Evolutionary conservation across 2,329 filamentous ascomycete species (phyloP).

Genomic region (Colletotrichum higginsianum): DNA sequence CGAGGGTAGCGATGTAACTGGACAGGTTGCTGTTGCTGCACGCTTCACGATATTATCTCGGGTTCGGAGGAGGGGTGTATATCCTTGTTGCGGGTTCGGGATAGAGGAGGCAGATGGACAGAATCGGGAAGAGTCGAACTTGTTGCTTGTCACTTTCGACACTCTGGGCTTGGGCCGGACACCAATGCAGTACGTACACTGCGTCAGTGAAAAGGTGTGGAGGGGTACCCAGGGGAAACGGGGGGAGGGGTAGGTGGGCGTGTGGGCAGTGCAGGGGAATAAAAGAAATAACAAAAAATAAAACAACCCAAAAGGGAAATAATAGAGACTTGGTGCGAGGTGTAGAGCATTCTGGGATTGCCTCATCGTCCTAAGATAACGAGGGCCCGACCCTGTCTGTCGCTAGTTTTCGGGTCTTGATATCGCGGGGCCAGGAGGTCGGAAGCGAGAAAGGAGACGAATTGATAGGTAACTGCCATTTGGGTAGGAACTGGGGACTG

Average conservation of each 20-base stretch:
- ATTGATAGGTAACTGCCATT: conserved; percentile 7
- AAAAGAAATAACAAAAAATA: too few relatives aligned
- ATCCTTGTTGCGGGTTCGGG: conserved; percentile 38
- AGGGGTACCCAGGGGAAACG: neutral
- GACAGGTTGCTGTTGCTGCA: conserved; percentile 23
- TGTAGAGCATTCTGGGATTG: conserved; percentile 32
- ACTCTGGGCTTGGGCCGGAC: neutral
- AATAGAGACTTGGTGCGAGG: conserved; percentile 12
- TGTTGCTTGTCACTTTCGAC: conserved; percentile 13
- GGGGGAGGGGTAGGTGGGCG: conserved; percentile 4
- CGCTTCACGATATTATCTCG: conserved; percentile 42
- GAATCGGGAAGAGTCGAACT: conserved; percentile 26
- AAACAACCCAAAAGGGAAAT: too few relatives aligned
- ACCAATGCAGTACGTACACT: neutral
- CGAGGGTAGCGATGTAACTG: conserved; percentile 27
- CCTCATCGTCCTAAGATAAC: conserved; percentile 40
- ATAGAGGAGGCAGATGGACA: conserved; percentile 31
- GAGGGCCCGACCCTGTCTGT: conserved; percentile 24
- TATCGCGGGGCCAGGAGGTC: conserved; percentile 16
- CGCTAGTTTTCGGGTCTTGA: conserved; percentile 19
- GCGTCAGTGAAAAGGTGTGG: neutral
- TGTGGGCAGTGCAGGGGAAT: conserved; percentile 13
- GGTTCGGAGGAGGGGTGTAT: conserved; percentile 30
- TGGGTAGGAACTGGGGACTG: conserved; percentile 9
- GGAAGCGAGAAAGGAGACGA: neutral